Conservation (phyloP, 169 alveolate species). For the Plasmodium gonderi region DNA sequence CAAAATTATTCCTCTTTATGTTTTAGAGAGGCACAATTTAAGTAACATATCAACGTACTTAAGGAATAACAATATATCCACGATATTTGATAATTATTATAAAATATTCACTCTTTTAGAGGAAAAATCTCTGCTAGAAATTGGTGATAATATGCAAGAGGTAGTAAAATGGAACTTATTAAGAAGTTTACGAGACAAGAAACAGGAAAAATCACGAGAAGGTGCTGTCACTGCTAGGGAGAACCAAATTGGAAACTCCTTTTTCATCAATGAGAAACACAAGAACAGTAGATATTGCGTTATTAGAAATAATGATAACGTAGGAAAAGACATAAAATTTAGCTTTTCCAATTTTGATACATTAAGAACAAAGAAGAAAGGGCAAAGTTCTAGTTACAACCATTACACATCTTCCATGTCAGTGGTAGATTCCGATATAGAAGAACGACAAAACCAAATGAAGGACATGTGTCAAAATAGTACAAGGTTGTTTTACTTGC, state of each 20-base stretch:
- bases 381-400: not conserved
- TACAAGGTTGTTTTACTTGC: conserved; percentile 23
- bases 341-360: not conserved
- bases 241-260: not conserved
- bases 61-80: not conserved
- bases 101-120: conserved; percentile 10
- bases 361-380: not conserved
- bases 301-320: not conserved
- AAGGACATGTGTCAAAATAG: not conserved
- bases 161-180: not conserved
- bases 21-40: conserved; percentile 60
- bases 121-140: not conserved
- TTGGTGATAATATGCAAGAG: not conserved
- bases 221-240: not conserved
- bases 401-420: not conserved
- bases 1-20: conserved; percentile 63
- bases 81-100: not conserved
- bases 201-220: too few species aligned
- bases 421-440: not conserved
- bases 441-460: not conserved
- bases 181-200: not conserved
- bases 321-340: not conserved
- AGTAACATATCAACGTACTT: conserved; percentile 34
- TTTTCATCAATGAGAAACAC: not conserved
- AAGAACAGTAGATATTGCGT: not conserved